A percentile compares a stretch with the other conserved stretches of the same genome.
phyloP scores from a whole-genome alignment of 2,329 filamentous ascomycete genomes.

The Botrytis porri region DNA sequence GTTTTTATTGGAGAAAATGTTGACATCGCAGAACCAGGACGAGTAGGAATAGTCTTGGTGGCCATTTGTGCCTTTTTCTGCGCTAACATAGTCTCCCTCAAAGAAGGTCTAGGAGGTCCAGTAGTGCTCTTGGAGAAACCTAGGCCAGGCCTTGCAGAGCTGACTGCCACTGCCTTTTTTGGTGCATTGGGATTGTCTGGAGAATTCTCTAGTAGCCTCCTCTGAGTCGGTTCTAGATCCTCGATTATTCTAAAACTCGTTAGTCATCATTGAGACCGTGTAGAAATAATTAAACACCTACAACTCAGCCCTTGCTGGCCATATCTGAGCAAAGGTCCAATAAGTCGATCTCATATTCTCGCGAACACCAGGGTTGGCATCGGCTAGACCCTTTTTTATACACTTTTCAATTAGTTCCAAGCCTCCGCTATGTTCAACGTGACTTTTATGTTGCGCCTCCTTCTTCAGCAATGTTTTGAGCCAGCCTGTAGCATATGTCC shows the following conservation, averaged over 20 bases:
- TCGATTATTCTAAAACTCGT: slow-evolving; percentile 65
- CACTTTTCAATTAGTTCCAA: slow-evolving; percentile 83
- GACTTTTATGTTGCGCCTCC: slow-evolving; percentile 72
- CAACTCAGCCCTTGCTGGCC: slow-evolving; percentile 73
- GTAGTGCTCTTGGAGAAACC: slow-evolving; percentile 63
- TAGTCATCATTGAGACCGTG: neutral
- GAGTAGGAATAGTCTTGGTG: slow-evolving; percentile 51
- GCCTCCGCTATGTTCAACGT: slow-evolving; percentile 81
- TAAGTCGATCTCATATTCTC: slow-evolving; percentile 82
- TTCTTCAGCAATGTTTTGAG: slow-evolving; percentile 77
- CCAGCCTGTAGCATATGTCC: slow-evolving; percentile 78
- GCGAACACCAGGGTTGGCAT: slow-evolving; percentile 86
- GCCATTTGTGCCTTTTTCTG: slow-evolving; percentile 65
- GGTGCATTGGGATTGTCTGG: slow-evolving; percentile 74
- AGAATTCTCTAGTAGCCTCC: slow-evolving; percentile 78
- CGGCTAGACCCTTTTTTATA: slow-evolving; percentile 81
- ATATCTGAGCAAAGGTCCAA: slow-evolving; percentile 77
- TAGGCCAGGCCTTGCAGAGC: slow-evolving; percentile 50
- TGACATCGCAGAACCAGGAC: slow-evolving; percentile 64
- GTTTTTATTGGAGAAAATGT: slow-evolving; percentile 53
- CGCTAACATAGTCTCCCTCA: slow-evolving; percentile 81
- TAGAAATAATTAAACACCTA: slow-evolving; percentile 44
- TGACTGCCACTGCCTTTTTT: slow-evolving; percentile 50
- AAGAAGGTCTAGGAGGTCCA: slow-evolving; percentile 56
- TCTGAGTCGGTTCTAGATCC: slow-evolving; percentile 72